phyloP scores from a whole-genome alignment of 306 rosid genomes.

The Acacia confusa region DNA sequence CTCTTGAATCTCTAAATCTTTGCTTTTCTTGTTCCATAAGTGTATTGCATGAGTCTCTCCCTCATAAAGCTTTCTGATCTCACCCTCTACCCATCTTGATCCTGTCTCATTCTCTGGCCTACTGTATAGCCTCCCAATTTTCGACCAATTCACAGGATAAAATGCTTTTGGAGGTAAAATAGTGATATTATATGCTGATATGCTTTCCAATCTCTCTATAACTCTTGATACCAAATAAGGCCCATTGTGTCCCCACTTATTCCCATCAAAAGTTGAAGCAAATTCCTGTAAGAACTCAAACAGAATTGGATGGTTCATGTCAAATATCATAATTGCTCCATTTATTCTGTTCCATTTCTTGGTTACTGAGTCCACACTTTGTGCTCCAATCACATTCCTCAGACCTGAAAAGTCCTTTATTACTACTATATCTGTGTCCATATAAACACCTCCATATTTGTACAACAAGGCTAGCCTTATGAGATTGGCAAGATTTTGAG shows the following conservation, averaged over 20 bases:
- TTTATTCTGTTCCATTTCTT: slow-evolving; percentile 60
- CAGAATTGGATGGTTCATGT: slow-evolving; percentile 58
- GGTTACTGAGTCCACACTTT: slow-evolving; percentile 40
- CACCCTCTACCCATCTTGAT: slow-evolving; percentile 42
- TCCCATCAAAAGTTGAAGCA: slow-evolving; percentile 56
- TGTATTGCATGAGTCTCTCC: slow-evolving; percentile 54
- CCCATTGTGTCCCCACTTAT: slow-evolving; percentile 68
- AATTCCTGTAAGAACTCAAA: slow-evolving; percentile 60
- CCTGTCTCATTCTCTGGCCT: slow-evolving; percentile 35
- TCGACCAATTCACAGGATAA: slow-evolving; percentile 61
- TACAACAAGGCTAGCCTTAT: slow-evolving; percentile 52
- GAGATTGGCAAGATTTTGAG: slow-evolving; percentile 63
- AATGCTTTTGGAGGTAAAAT: slow-evolving; percentile 50
- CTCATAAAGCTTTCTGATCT: slow-evolving; percentile 28
- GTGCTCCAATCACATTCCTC: slow-evolving; percentile 62
- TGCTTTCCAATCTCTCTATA: slow-evolving; percentile 39
- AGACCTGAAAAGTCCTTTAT: slow-evolving; percentile 41
- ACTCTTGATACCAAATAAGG: slow-evolving; percentile 59
- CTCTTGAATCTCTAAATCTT: slow-evolving; percentile 40
- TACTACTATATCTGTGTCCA: slow-evolving; percentile 57
- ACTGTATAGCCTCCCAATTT: slow-evolving; percentile 43
- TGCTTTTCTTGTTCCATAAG: slow-evolving; percentile 62
- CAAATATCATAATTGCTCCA: slow-evolving; percentile 61
- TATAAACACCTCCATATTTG: slow-evolving; percentile 62
- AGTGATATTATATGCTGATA: slow-evolving; percentile 43